Conservation (phyloP, 257 asterid genomes). For the Scutellaria baicalensis region DNA sequence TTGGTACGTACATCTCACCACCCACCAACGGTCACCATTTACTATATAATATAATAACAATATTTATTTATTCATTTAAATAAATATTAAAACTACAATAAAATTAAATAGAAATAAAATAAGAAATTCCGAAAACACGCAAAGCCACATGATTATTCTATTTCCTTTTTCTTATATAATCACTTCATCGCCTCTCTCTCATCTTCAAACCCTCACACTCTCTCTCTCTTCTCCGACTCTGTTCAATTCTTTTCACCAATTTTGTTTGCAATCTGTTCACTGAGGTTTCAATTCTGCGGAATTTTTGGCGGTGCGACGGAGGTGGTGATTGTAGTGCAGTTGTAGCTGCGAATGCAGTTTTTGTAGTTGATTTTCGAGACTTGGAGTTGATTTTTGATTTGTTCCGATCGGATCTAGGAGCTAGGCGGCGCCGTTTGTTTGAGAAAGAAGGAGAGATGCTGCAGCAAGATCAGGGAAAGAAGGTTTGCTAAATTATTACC, state of each 20-base stretch:
- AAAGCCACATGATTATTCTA: conserved; percentile 4
- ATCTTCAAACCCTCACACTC: conserved; percentile 16
- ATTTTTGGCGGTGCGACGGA: conserved; percentile 2
- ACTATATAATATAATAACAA: background rate
- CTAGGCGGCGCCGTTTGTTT: conserved; percentile 10
- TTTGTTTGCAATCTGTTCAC: background rate
- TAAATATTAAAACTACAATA: background rate
- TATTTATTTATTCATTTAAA: background rate
- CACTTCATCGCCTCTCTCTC: background rate
- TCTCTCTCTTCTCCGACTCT: background rate
- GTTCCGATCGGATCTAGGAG: conserved; percentile 33
- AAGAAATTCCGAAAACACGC: conserved; percentile 22
- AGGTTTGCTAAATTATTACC: conserved; percentile 31
- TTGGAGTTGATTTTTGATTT: conserved; percentile 4
- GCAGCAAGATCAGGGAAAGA: conserved; percentile 66
- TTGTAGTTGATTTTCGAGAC: background rate
- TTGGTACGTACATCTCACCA: too few relatives aligned
- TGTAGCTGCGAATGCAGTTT: conserved; percentile 13
- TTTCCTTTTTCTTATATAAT: conserved; percentile 4
- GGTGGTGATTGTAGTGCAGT: conserved; percentile 18
- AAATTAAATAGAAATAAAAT: background rate
- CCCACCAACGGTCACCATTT: too few relatives aligned
- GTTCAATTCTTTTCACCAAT: background rate
- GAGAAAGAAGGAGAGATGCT: conserved; percentile 31
- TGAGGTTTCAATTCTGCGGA: background rate